Conservation (phyloP, 805 yeast species). For the Brettanomyces nanus region DNA sequence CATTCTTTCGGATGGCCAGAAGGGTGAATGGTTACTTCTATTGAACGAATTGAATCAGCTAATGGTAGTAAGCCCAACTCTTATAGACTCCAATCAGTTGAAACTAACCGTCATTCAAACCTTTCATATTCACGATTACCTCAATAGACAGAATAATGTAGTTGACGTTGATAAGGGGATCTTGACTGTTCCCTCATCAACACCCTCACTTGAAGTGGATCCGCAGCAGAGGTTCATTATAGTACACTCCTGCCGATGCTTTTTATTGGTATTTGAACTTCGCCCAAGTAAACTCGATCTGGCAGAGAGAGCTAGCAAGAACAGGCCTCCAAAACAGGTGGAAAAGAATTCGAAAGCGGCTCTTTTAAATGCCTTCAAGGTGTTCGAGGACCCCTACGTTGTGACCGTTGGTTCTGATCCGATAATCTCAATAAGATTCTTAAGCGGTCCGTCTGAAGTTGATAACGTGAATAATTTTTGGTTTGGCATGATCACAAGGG, state of each 20-base stretch:
- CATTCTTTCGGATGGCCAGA: constrained; percentile 12
- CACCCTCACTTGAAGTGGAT: constrained; percentile 17
- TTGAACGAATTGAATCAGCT: constrained; percentile 18
- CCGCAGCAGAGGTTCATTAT: constrained; percentile 12
- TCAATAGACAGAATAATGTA: not conserved
- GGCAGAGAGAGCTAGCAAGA: constrained; percentile 10
- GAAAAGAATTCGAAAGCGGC: constrained; percentile 9
- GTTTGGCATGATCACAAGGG: constrained; percentile 12
- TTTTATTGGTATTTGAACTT: constrained; percentile 14
- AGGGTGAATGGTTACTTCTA: constrained; percentile 16
- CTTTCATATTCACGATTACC: constrained; percentile 9
- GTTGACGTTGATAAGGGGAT: not conserved
- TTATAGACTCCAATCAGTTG: not conserved
- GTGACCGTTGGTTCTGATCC: constrained; percentile 11
- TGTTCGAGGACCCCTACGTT: constrained; percentile 13
- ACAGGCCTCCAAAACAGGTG: constrained; percentile 11
- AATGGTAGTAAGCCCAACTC: constrained; percentile 12
- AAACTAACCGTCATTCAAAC: constrained; percentile 12
- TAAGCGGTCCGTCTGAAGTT: not conserved
- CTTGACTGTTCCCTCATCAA: constrained; percentile 7
- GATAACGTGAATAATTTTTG: constrained; percentile 7
- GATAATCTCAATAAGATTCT: constrained; percentile 9
- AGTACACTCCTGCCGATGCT: constrained; percentile 14
- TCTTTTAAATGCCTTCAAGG: constrained; percentile 6
- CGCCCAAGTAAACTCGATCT: constrained; percentile 14